Evolutionary conservation across 257 asterid species (phyloP).

Genomic region (Solanum sejunctum): DNA sequence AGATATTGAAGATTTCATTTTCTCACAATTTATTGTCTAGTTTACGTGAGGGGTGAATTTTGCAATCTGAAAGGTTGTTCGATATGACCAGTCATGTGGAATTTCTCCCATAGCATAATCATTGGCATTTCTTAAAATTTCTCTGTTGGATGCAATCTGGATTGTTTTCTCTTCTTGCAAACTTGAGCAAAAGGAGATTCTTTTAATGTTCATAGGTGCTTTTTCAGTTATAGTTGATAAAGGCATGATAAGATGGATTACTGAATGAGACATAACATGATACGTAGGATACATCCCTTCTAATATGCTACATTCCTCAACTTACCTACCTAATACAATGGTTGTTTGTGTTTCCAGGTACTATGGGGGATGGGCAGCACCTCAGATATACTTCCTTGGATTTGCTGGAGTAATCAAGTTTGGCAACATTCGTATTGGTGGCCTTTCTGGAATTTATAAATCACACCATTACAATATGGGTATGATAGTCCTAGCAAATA

Average conservation of each 20-base stretch:
- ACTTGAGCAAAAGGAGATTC: not conserved
- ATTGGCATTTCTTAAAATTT: not conserved
- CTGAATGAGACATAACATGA: not conserved
- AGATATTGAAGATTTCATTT: not conserved
- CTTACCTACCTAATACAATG: conserved; percentile 10
- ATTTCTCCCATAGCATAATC: not conserved
- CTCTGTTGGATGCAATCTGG: not conserved
- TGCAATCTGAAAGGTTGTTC: not conserved
- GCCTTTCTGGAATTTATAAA: conserved; percentile 87
- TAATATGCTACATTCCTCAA: not conserved
- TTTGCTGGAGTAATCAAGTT: conserved; percentile 82
- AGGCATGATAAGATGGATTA: not conserved
- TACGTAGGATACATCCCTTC: not conserved
- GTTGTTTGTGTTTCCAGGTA: conserved; percentile 38
- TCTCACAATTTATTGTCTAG: not conserved
- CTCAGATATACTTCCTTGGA: conserved; percentile 86
- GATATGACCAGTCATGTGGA: not conserved
- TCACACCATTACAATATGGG: conserved; percentile 54
- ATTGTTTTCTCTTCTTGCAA: not conserved
- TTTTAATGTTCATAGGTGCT: not conserved
- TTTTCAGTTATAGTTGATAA: not conserved
- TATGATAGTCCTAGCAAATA: conserved; percentile 3
- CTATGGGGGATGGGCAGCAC: conserved; percentile 99
- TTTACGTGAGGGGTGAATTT: not conserved
- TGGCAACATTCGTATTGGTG: conserved; percentile 95